Base-by-base conservation (phyloP, 2,329 filamentous ascomycete species). In the Aspergillus versicolor region DNA sequence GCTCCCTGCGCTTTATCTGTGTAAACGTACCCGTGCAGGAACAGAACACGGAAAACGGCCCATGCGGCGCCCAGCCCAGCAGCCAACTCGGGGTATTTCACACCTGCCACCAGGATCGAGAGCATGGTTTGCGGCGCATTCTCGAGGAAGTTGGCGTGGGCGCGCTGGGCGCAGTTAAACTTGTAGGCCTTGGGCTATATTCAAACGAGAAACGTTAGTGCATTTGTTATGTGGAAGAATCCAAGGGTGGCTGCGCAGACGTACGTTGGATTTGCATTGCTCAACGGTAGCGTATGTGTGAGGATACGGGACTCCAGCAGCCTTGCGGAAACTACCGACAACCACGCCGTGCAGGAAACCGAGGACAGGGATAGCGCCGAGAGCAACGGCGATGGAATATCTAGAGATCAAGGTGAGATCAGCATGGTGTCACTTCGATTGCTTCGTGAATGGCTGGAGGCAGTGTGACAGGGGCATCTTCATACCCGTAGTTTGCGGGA, bases 61-160 rank as follows among this genome's bases (percentile, higher is more conserved):
- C 84, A 87, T 2, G 70, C 67, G 0, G 70, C 70, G 8, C 82
- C 81, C 47, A 84, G 59, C 4, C 70, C 71, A 0, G 79, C 72
- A 3, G 79, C 73, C 4, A 77, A 70, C 27, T 75, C 65, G 0
- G 84, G 84, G 68, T 80, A 84, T 59, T 74, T 74, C 53, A 86
- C 63, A 2, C 84, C 84, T 0, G 80, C 76, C 53, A 86, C 75
- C 17, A 86, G 72, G 65, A 83, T 75, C 47, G 77, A 77, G 24
- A 79, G 73, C 45, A 84, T 76, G 4, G 79, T 78, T 54, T 79
- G 76, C 2, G 79, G 65, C 60, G 82, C 77, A 70, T 85, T 84
- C 73, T 88, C 85, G 63, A 82, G 72, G 72, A 81, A 85, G 72
- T 87, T 86, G 67, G 77, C 75, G 75, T 85, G 82, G 17, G 81